These are phyloP conservation scores for Trametes punicea DNA, from an alignment of 768 basidiomycete genomes.

Conservation along the genomic window DNA sequence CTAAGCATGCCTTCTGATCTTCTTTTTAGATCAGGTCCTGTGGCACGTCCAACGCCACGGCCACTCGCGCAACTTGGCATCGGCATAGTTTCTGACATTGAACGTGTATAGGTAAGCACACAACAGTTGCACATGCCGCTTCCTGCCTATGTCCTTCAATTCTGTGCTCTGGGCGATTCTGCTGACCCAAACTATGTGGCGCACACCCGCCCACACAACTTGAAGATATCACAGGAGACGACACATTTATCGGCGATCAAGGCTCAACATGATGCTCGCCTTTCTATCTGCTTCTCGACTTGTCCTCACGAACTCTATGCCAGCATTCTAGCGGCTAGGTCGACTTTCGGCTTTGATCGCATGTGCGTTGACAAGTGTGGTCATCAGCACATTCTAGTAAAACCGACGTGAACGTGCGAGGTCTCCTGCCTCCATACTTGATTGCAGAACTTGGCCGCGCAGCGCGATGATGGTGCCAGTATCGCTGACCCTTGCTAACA, in stretches of 20 bases:
- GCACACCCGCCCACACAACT: no score
- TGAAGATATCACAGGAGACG: no score
- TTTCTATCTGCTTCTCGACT: slow-evolving; percentile 1
- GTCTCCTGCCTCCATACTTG: neutral
- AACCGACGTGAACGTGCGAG: slow-evolving; percentile 12
- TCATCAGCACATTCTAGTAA: neutral
- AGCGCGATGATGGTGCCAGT: neutral
- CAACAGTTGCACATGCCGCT: neutral
- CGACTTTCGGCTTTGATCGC: neutral
- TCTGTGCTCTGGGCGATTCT: no score
- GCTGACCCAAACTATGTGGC: no score
- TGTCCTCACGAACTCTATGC: neutral
- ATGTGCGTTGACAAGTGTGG: neutral
- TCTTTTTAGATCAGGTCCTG: slow-evolving; percentile 10
- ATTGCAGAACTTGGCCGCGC: neutral
- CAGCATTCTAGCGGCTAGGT: neutral
- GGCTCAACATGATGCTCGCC: no score
- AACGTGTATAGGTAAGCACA: neutral
- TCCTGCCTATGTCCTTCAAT: no score
- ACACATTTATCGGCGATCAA: no score
- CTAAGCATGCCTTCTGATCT: slow-evolving; percentile 9
- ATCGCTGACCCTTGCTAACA: neutral
- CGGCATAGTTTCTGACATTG: neutral
- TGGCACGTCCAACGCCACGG: slow-evolving; percentile 15
- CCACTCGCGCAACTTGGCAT: slow-evolving; percentile 2